Percentiles rank a stretch among this genome's conserved stretches.
phyloP scores from a whole-genome alignment of 495 filamentous ascomycete species.

The Tuber aestivum region DNA sequence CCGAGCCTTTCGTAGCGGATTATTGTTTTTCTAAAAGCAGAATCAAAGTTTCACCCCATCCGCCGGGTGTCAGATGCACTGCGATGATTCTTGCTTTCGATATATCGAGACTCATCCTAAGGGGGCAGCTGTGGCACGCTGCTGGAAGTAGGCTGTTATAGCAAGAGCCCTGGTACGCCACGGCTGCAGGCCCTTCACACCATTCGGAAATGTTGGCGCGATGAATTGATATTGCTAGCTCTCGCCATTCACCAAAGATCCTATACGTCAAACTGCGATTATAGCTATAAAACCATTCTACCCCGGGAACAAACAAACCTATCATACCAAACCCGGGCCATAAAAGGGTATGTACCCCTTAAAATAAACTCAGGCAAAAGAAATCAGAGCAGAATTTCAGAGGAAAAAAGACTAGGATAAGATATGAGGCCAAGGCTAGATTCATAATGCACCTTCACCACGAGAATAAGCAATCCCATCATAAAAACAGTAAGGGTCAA shows the following conservation, averaged over 20 bases:
- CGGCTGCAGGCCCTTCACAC: not conserved
- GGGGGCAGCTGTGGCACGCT: not conserved
- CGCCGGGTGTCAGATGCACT: not conserved
- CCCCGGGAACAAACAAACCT: not conserved
- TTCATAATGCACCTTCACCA: not conserved
- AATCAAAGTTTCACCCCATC: not conserved
- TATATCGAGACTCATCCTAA: not conserved
- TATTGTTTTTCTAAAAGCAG: not conserved
- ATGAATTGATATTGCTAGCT: not conserved
- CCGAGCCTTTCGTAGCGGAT: not conserved
- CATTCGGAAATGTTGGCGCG: not conserved
- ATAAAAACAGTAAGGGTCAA: not conserved
- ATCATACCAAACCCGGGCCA: not conserved
- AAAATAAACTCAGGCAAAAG: not conserved
- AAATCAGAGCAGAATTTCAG: not conserved
- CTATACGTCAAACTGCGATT: not conserved
- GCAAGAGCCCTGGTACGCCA: not conserved
- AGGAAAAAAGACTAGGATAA: not conserved
- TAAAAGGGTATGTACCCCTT: not conserved
- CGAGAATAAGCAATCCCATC: not conserved
- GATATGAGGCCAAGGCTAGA: not conserved
- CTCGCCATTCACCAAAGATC: not conserved
- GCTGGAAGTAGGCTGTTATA: not conserved
- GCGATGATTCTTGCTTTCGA: not conserved
- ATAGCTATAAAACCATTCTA: not conserved